A percentile compares a stretch with the other conserved stretches of the same genome.
Evolutionary conservation across 164 flowering plant species (phyloP).

Genomic region (Tetracentron sinense): DNA sequence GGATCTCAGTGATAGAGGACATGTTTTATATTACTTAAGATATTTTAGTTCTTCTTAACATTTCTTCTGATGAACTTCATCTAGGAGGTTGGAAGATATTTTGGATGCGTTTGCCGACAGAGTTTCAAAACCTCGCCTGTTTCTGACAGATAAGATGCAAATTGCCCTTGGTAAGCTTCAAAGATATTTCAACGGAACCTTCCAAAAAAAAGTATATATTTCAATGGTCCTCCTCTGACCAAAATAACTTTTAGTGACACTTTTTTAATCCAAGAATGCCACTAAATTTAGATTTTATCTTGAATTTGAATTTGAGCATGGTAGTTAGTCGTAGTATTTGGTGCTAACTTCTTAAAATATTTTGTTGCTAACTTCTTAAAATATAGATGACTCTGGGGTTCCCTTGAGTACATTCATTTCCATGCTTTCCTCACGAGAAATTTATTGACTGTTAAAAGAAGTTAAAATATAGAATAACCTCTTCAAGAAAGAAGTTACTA

Average conservation of each 20-base stretch:
- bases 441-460: too few species aligned
- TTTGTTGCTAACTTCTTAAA: too few species aligned
- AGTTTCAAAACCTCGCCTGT: slow-evolving; percentile 82
- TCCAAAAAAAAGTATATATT: too few species aligned
- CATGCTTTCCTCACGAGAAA: not conserved
- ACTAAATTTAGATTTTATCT: too few species aligned
- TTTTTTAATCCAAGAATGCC: too few species aligned
- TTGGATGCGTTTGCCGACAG: slow-evolving; percentile 87
- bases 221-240: not conserved
- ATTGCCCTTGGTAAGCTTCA: slow-evolving; percentile 77
- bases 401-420: not conserved
- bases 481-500: not conserved
- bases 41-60: not conserved
- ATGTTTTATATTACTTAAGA: not conserved
- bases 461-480: not conserved
- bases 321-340: too few species aligned
- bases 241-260: not conserved
- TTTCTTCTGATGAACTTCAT: slow-evolving; percentile 12
- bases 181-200: not conserved
- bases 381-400: too few species aligned
- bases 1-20: not conserved
- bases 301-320: too few species aligned
- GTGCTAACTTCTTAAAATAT: too few species aligned
- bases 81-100: slow-evolving; percentile 80
- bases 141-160: slow-evolving; percentile 86